Conservation (phyloP, 2,329 filamentous ascomycete species). For the Colletotrichum liriopes region DNA sequence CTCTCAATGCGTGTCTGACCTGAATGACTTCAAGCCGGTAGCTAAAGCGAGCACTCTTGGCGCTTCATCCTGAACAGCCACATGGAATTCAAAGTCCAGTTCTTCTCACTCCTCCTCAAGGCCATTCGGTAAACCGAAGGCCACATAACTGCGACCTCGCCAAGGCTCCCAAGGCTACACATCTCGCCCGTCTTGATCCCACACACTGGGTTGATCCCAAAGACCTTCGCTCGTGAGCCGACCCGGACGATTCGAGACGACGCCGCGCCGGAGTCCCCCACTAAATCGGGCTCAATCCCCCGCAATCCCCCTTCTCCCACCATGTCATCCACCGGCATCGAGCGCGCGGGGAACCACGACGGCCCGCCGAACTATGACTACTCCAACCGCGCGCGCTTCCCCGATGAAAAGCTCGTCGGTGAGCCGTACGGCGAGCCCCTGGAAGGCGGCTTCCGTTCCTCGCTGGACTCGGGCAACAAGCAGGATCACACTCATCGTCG, state of each 20-base stretch:
- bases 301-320: not conserved
- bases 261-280: conserved; percentile 12
- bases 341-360: conserved; percentile 37
- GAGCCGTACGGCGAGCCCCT: conserved; percentile 30
- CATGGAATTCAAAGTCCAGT: conserved; percentile 49
- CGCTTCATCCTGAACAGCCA: conserved; percentile 19
- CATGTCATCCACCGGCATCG: conserved; percentile 47
- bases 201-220: not conserved
- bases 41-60: not conserved
- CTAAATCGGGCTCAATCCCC: conserved; percentile 12
- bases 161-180: not conserved
- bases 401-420: conserved; percentile 36
- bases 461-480: conserved; percentile 36
- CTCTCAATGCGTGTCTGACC: not conserved
- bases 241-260: conserved; percentile 1
- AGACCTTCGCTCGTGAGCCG: not conserved
- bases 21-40: not conserved
- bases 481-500: conserved; percentile 65
- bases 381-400: conserved; percentile 13
- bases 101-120: conserved; percentile 49
- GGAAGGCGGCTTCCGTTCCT: conserved; percentile 33
- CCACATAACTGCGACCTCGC: conserved; percentile 6
- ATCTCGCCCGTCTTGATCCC: too few species aligned
- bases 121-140: conserved; percentile 44
- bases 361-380: conserved; percentile 29